Base-by-base conservation (phyloP, 169 alveolate species). In the Toxoplasma gondii region DNA sequence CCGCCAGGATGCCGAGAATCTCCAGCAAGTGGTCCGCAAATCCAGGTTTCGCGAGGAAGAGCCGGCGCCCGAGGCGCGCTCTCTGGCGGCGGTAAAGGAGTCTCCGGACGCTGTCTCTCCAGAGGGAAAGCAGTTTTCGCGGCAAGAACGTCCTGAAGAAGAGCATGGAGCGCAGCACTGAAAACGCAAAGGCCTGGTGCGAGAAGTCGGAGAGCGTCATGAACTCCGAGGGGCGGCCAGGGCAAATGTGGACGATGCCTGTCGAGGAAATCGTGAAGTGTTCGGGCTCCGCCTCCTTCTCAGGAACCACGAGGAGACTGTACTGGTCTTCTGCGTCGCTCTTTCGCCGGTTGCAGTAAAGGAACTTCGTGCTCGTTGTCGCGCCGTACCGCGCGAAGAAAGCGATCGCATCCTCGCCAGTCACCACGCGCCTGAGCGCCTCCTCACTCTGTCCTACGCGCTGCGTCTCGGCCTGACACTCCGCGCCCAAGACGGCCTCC, bases 331-430 rank as follows among this genome's bases (percentile, higher is more conserved):
- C 39, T 4, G 17, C 70, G n/a, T 45, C 92, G 36, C 74, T 88
- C 5, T 90, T 64, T 29, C 91, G 96, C 94, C 97, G 95, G 81
- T 96, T 96, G 94, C 99, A 98, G 96, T 97, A 97, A 31, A 98
- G 88, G 93, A 98, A 97, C 95, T 97, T 97, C 45, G 97, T 96
- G 41, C 98, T 98, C 22, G 98, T 96, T 70, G 97, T 96, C 92
- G 96, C 97, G 22, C 99, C 99, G 94, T 98, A 96, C 93, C 97
- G 95, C 38, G 99, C 98, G 88, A 98, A 98, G 96, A 98, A 98
- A 24, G 97, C 96, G 43, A 98, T 97, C 39, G 99, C 99, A 36
- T 97, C 97, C 92, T 97, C 98, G 67, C 98, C 99, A 78, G 95
- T 87, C 44, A 27, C 69, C 44, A 93, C 93, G 64, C 70, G 44